These are phyloP conservation scores for Hymenoscyphus linearis DNA, from an alignment of 2,329 filamentous ascomycete genomes.

Conservation along the genomic window DNA sequence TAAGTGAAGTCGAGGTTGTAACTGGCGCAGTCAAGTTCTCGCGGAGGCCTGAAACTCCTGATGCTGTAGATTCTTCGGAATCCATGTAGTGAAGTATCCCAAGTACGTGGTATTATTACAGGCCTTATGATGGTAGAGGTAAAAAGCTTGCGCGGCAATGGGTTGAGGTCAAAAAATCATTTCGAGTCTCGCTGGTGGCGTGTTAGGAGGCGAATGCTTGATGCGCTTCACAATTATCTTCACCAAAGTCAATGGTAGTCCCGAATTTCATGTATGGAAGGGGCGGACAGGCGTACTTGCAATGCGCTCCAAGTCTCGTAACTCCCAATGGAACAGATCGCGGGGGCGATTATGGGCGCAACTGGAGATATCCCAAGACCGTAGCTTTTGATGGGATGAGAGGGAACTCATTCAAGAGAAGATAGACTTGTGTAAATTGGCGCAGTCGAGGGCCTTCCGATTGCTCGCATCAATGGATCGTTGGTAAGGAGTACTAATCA, in stretches of 20 bases:
- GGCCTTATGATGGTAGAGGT: neutral
- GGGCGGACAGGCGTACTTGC: slow-evolving; percentile 5
- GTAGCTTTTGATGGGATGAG: slow-evolving; percentile 3
- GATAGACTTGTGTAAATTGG: neutral
- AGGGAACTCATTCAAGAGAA: neutral
- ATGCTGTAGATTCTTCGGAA: slow-evolving; percentile 25
- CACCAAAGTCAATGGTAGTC: slow-evolving; percentile 10
- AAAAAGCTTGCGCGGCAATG: neutral
- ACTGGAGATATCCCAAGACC: slow-evolving; percentile 8
- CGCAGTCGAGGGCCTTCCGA: neutral
- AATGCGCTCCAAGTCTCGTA: slow-evolving; percentile 8
- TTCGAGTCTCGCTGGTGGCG: slow-evolving; percentile 18
- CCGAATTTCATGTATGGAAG: neutral
- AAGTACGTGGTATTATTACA: neutral
- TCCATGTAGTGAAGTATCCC: slow-evolving; percentile 25
- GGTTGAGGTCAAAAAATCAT: slow-evolving; percentile 20
- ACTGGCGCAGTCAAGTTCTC: slow-evolving; percentile 20
- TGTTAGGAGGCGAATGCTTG: slow-evolving; percentile 12
- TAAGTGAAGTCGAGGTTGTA: slow-evolving; percentile 13
- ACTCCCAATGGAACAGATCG: neutral
- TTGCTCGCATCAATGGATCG: neutral
- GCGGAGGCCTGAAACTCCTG: slow-evolving; percentile 22
- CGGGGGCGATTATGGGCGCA: slow-evolving; percentile 15
- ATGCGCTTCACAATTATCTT: slow-evolving; percentile 18
- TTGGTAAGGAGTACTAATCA: neutral